Percentiles rank a stretch among this genome's conserved stretches.
Conservation (phyloP, 768 basidiomycete genomes). For the Pisolithus sp. region DNA sequence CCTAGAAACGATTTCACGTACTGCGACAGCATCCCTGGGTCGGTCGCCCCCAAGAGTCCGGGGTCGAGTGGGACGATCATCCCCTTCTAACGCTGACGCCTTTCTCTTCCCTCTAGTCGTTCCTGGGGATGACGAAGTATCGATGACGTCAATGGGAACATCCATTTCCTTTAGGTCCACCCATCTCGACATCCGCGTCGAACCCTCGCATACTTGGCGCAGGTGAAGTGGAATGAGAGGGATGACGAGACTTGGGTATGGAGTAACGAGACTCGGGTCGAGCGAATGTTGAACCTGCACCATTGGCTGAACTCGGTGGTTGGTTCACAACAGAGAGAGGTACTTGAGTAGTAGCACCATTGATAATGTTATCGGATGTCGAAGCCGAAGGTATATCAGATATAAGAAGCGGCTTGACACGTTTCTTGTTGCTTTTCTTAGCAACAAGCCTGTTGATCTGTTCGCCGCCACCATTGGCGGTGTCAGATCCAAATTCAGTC, state of each 20-base stretch:
- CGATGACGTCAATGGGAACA: conserved; percentile 49
- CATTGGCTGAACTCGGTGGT: not conserved
- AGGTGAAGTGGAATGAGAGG: conserved; percentile 37
- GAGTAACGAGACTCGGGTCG: conserved; percentile 13
- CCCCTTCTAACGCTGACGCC: conserved; percentile 35
- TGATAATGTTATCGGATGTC: conserved; percentile 5
- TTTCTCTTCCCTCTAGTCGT: conserved; percentile 47
- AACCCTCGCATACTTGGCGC: conserved; percentile 45
- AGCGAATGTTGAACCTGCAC: not conserved
- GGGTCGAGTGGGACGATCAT: conserved; percentile 31
- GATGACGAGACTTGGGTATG: conserved; percentile 20
- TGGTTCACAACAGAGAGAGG: not conserved
- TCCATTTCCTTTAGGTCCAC: conserved; percentile 47
- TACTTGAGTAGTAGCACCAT: not conserved
- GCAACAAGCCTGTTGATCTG: conserved; percentile 69
- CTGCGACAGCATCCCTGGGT: conserved; percentile 39
- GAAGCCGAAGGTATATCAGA: conserved; percentile 33
- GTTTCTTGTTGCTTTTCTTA: conserved; percentile 66
- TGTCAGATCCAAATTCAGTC: conserved; percentile 35
- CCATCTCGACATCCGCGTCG: conserved; percentile 36
- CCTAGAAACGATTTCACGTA: conserved; percentile 46
- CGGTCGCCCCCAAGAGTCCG: conserved; percentile 70
- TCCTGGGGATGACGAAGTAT: conserved; percentile 34
- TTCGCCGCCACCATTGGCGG: conserved; percentile 44
- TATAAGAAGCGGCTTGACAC: conserved; percentile 44